These are phyloP conservation scores for Mycena pura DNA, from an alignment of 768 basidiomycete species.

Conservation along the genomic window DNA sequence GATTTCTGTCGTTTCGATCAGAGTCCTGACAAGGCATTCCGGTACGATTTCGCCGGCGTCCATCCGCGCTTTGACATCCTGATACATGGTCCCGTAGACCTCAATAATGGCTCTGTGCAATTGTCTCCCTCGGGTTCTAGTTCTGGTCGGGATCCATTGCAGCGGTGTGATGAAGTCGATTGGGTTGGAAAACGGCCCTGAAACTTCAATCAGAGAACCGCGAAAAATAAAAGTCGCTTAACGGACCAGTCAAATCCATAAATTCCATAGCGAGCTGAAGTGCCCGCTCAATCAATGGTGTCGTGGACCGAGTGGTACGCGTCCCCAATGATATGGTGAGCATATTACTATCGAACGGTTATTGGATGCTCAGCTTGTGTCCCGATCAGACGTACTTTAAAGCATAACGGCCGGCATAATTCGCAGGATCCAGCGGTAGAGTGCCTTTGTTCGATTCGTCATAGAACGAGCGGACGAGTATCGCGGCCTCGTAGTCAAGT, in stretches of 20 bases:
- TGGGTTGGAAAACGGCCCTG: conserved; percentile 31
- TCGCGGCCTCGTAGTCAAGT: conserved; percentile 47
- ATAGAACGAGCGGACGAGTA: conserved; percentile 47
- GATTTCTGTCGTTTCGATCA: conserved; percentile 34
- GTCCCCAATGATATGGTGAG: conserved; percentile 31
- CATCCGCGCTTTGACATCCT: conserved; percentile 34
- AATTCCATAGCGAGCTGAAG: conserved; percentile 33
- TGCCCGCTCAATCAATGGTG: conserved; percentile 28
- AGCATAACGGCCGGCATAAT: conserved; percentile 31
- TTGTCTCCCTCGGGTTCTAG: conserved; percentile 22
- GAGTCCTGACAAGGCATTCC: conserved; percentile 41
- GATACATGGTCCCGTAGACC: conserved; percentile 42
- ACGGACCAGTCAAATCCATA: conserved; percentile 30
- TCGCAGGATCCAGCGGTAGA: conserved; percentile 45
- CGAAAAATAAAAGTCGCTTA: neutral
- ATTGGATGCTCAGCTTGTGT: neutral
- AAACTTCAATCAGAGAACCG: neutral
- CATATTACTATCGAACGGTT: conserved; percentile 31
- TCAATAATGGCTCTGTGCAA: conserved; percentile 34
- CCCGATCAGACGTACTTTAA: conserved; percentile 24
- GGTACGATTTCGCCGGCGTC: conserved; percentile 39
- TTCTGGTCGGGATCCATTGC: conserved; percentile 30
- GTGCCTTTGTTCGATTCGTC: conserved; percentile 37
- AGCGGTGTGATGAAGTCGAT: conserved; percentile 32
- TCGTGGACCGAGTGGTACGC: conserved; percentile 16